Base-by-base conservation (phyloP, 208 protist genomes). In the Crithidia sp. region DNA sequence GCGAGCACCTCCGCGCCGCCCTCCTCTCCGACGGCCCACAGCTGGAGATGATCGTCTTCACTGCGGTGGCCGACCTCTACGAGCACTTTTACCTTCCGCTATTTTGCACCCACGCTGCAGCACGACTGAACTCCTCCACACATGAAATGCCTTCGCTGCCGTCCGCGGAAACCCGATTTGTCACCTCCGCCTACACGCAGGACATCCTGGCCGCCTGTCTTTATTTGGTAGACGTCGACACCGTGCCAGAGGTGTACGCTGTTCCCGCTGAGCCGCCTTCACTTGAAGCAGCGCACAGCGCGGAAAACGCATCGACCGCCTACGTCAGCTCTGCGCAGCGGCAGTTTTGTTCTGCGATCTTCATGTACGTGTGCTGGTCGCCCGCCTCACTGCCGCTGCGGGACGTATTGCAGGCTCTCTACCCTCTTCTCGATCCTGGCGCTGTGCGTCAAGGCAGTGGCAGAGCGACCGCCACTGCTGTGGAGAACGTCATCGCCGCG, bases 361-460 rank as follows among this genome's bases (percentile, higher is more conserved):
- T 96, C 52, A 64, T 95, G 44, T 86, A 83, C 72, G 71, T 93
- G 5, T 90, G 86, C 74, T 92, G 82, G 76, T 78, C 62, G 7
- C 53, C 62, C 10, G n/a, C 57, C 3, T 44, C 74, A 2, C 62
- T 91, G 9, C 83, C 81, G 2, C 45, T 77, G 44, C 52, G 74
- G 13, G 58, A 63, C 28, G 72, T 95, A 4, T 67, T 94, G 2
- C 64, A 76, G 9, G 83, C 89, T 0, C 82, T 96, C 36, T 95
- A 95, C 70, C 89, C 92, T 2, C 75, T 96, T 41, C 82, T 96
- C 28, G 79, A 89, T 40, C 66, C 66, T 40, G 67, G 67, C 40
- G n/a, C 6, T 2, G 64, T n/a, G 19, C 52, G 44, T 8, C 12
- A 16, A 44, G 39, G 36, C 67, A 64, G 41, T 9, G 7, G 3